A percentile compares a stretch with the other conserved stretches of the same genome.
Evolutionary conservation across 169 alveolate genomes (phyloP).

Genomic region (Plasmodium coatneyi): DNA sequence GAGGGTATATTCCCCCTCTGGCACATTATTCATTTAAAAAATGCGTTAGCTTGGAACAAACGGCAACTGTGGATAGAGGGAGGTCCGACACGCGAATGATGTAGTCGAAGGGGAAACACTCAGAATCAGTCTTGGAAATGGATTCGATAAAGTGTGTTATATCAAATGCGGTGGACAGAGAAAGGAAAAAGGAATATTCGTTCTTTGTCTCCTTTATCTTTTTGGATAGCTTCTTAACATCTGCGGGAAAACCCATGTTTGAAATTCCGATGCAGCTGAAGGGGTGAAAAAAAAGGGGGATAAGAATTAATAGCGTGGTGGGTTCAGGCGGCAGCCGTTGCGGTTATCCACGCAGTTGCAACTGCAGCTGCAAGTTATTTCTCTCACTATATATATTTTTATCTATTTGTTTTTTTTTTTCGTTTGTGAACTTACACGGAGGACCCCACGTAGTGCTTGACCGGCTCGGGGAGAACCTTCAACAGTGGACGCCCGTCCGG

Average conservation of each 20-base stretch:
- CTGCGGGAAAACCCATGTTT: constrained; percentile 62
- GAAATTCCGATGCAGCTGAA: constrained; percentile 62
- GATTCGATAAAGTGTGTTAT: constrained; percentile 31
- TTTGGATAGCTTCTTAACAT: constrained; percentile 45
- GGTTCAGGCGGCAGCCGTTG: background rate
- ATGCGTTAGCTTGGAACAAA: constrained; percentile 36
- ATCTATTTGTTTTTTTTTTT: too few relatives aligned
- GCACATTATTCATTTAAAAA: constrained; percentile 18
- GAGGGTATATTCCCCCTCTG: background rate
- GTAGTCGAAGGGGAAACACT: constrained; percentile 26
- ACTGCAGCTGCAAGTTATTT: background rate
- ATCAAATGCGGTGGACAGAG: constrained; percentile 26
- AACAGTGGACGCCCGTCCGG: constrained; percentile 4
- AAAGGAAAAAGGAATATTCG: constrained; percentile 40
- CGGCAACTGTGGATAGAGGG: constrained; percentile 13
- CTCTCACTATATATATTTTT: too few relatives aligned
- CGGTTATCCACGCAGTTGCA: background rate
- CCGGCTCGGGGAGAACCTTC: constrained; percentile 10
- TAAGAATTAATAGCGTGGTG: background rate
- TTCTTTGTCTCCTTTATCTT: constrained; percentile 21
- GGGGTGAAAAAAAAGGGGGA: background rate
- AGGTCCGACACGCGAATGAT: constrained; percentile 34
- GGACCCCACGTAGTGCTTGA: constrained; percentile 17
- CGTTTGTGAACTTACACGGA: constrained; percentile 4
- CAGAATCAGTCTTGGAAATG: background rate